phyloP scores from a whole-genome alignment of 2,329 filamentous ascomycete species.

The Aureobasidium sp. region DNA sequence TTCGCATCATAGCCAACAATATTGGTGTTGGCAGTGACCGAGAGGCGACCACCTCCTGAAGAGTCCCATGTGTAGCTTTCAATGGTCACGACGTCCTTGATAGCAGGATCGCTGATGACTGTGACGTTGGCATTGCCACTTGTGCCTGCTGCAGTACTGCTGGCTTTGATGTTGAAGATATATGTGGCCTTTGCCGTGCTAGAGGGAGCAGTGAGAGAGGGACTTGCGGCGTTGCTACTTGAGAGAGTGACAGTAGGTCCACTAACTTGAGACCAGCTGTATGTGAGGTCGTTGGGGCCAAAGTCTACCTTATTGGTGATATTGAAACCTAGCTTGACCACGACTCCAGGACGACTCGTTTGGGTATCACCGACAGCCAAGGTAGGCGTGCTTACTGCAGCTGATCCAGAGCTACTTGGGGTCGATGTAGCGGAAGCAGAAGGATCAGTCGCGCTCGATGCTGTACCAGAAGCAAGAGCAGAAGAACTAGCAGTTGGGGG shows the following conservation, averaged over 20 bases:
- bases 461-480: slow-evolving; percentile 25
- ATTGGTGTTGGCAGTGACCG: slow-evolving; percentile 28
- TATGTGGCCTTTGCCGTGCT: slow-evolving; percentile 21
- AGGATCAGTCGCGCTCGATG: slow-evolving; percentile 17
- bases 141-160: slow-evolving; percentile 22
- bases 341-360: slow-evolving; percentile 24
- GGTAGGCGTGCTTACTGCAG: slow-evolving; percentile 21
- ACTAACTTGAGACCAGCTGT: slow-evolving; percentile 26
- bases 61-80: slow-evolving; percentile 28
- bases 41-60: slow-evolving; percentile 25
- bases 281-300: slow-evolving; percentile 22
- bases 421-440: slow-evolving; percentile 19
- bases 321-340: slow-evolving; percentile 24
- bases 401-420: slow-evolving; percentile 10
- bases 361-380: slow-evolving; percentile 20
- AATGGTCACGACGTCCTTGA: slow-evolving; percentile 25
- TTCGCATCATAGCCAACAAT: slow-evolving; percentile 26
- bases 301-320: slow-evolving; percentile 22
- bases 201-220: slow-evolving; percentile 18
- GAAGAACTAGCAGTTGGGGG: slow-evolving; percentile 21
- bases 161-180: slow-evolving; percentile 26
- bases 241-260: slow-evolving; percentile 23
- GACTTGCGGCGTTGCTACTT: slow-evolving; percentile 15
- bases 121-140: slow-evolving; percentile 24
- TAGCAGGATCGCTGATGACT: slow-evolving; percentile 23